Percentiles rank a stretch among this genome's conserved stretches.
These are phyloP conservation scores for Collybia mongolica DNA, from an alignment of 768 basidiomycete genomes.

Conservation along the genomic window DNA sequence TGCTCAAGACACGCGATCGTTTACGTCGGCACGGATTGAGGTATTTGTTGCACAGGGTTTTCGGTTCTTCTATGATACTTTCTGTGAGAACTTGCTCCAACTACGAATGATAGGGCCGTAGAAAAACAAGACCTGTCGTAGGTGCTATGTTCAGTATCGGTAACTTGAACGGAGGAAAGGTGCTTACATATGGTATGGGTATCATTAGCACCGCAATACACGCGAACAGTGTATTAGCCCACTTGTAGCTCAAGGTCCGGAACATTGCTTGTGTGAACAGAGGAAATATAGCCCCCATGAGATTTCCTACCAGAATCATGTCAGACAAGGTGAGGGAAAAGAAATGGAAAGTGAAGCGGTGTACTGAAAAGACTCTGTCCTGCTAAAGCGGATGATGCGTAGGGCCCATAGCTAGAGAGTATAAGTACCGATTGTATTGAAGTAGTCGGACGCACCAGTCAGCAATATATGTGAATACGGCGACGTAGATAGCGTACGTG, in stretches of 20 bases:
- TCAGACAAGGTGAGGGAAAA: neutral
- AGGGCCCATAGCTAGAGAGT: constrained; percentile 50
- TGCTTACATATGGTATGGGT: constrained; percentile 56
- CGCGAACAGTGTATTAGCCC: constrained; percentile 59
- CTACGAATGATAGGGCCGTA: constrained; percentile 38
- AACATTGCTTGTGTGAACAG: constrained; percentile 66
- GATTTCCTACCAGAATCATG: constrained; percentile 37
- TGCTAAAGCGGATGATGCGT: constrained; percentile 70
- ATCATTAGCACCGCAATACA: constrained; percentile 51
- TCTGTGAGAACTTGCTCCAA: constrained; percentile 35
- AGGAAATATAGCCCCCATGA: constrained; percentile 53
- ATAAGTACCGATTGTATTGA: neutral
- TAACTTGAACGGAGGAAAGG: neutral
- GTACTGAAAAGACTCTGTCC: constrained; percentile 60
- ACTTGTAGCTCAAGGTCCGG: constrained; percentile 49
- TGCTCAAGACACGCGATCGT: no score
- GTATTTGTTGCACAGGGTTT: no score
- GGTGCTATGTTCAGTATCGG: neutral
- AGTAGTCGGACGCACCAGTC: constrained; percentile 45
- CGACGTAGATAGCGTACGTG: constrained; percentile 55
- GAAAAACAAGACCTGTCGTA: constrained; percentile 36
- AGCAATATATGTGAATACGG: constrained; percentile 59
- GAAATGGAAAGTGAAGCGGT: constrained; percentile 13
- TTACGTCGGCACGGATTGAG: no score
- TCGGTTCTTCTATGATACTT: no score